phyloP scores from a whole-genome alignment of 371 early-diverging fungal species.

The Mortierella sp. region DNA sequence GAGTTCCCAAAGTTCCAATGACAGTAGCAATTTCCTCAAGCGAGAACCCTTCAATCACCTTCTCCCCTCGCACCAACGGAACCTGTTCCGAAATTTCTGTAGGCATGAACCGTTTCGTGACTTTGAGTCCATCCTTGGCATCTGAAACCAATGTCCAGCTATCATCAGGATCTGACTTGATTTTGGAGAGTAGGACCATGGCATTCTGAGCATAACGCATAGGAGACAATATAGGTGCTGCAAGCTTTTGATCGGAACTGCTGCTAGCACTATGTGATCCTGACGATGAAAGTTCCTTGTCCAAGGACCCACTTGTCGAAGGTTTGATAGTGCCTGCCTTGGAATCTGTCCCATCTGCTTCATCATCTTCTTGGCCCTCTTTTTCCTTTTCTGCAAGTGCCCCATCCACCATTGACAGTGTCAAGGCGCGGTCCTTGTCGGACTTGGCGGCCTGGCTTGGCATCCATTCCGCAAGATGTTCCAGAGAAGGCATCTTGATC shows the following conservation, averaged over 20 bases:
- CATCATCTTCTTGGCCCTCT: constrained; percentile 25
- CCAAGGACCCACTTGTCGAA: neutral
- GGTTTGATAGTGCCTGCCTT: neutral
- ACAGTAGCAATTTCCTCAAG: constrained; percentile 65
- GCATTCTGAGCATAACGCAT: constrained; percentile 40
- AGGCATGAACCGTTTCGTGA: constrained; percentile 57
- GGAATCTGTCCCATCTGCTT: constrained; percentile 7
- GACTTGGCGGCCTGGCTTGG: neutral
- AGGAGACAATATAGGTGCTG: constrained; percentile 5
- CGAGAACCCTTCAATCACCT: constrained; percentile 68
- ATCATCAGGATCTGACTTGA: constrained; percentile 49
- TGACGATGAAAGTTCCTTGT: neutral
- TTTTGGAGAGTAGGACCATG: constrained; percentile 32
- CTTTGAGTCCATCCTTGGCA: constrained; percentile 55
- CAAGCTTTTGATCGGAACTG: neutral
- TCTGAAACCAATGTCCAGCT: constrained; percentile 63
- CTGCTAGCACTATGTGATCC: neutral
- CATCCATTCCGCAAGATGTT: constrained; percentile 35
- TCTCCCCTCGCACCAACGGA: constrained; percentile 61
- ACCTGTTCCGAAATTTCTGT: constrained; percentile 62
- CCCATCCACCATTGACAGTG: constrained; percentile 25
- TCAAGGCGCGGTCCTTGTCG: constrained; percentile 27
- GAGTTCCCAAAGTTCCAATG: constrained; percentile 57
- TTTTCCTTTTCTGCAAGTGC: constrained; percentile 23
- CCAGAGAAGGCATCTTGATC: constrained; percentile 43